phyloP scores from a whole-genome alignment of 2,329 filamentous ascomycete genomes.

The Pseudogymnoascus sp. region DNA sequence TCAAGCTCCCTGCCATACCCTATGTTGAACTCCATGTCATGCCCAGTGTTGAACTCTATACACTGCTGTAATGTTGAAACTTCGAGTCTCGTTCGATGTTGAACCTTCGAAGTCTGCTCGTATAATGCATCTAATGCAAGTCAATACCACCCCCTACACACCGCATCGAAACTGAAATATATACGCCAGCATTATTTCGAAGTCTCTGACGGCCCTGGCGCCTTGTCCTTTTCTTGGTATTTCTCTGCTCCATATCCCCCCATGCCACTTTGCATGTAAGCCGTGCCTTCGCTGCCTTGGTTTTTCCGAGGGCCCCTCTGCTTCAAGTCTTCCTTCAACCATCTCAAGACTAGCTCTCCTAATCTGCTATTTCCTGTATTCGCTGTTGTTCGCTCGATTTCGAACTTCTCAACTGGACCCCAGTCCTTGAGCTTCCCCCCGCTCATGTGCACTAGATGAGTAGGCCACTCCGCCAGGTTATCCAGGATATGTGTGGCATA shows the following conservation, averaged over 20 bases:
- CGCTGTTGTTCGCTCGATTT: conserved; percentile 31
- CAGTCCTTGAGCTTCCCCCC: conserved; percentile 80
- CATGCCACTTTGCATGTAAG: conserved; percentile 47
- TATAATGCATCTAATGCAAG: conserved; percentile 4
- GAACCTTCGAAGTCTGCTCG: conserved; percentile 9
- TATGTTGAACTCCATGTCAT: conserved; percentile 7
- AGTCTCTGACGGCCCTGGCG: neutral
- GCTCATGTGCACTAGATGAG: conserved; percentile 93
- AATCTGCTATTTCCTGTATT: conserved; percentile 68
- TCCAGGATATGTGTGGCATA: conserved; percentile 98
- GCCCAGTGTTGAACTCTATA: conserved; percentile 8
- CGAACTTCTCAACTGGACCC: conserved; percentile 65
- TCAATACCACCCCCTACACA: conserved; percentile 1
- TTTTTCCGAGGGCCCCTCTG: conserved; percentile 63
- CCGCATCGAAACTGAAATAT: conserved; percentile 11
- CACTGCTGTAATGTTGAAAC: neutral
- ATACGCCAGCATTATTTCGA: neutral
- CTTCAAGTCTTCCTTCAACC: conserved; percentile 74
- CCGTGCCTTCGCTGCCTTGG: conserved; percentile 34
- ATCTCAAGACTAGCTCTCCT: conserved; percentile 78
- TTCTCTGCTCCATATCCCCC: conserved; percentile 58
- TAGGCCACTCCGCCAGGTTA: conserved; percentile 90
- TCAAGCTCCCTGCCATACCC: neutral
- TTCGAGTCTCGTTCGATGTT: conserved; percentile 5
- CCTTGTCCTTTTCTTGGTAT: conserved; percentile 14